Base-by-base conservation (phyloP, 164 flowering plant genomes). In the Sedum album region DNA sequence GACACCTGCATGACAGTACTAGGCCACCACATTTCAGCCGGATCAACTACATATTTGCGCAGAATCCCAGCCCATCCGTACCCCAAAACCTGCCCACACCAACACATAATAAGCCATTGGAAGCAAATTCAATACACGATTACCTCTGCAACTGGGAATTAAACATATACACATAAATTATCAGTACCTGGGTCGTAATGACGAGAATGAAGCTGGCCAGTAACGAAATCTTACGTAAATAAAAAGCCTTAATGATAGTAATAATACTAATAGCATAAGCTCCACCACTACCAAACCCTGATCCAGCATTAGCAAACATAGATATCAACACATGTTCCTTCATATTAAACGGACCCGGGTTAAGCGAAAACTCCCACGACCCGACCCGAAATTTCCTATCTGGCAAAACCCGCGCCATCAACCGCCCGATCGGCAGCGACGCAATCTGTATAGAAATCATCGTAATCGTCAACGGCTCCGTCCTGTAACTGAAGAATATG, bases 401-500 rank as follows among this genome's bases (percentile, higher is more conserved):
- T 15, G 91, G 95, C 7, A 89, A 77, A 0, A 76, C 77, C 1
- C 69, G 62, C 28, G 88, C 90, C 79, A 89, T 46, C 84, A 85
- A 83, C 6, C 72, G 88, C 18, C 96, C 96, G 55, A 83, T 76
- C 23, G 88, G 88, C 39, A 93, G 82, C 6, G 83, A 73, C 69
- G 92, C 84, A 4, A 87, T 83, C 68, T 83, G 88, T 67, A 83
- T 85, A 4, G 89, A 80, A 76, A 87, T 82, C 75, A 82, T 89
- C 18, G 86, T 80, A 6, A 89, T 76, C 64, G 82, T 57, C 7
- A 89, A 79, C 0, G 88, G 89, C 79, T 86, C 89, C 0, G 90
- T 82, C 3, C 96, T 69, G 86, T 89, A 92, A 2, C 85, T 49
- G 73, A 90, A 92, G 84, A 92, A 92, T 57, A 85, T 92, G 85